A percentile compares a stretch with the other conserved stretches of the same genome.
Evolutionary conservation across 2,329 filamentous ascomycete species (phyloP).

Genomic region (Zopfia rhizophila): DNA sequence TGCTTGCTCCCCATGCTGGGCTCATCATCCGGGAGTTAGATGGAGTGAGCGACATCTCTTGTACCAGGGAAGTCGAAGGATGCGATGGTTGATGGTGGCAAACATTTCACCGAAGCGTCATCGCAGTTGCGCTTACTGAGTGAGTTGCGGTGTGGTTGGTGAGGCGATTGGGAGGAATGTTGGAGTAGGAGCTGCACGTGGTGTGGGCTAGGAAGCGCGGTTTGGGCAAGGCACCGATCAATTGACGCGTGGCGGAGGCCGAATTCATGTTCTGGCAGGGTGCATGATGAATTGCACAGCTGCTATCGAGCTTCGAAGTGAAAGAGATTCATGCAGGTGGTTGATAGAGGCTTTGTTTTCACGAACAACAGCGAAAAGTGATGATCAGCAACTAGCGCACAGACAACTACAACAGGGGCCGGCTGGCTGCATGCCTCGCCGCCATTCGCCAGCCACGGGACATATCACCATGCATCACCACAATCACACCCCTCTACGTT

Average conservation of each 20-base stretch:
- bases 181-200: background rate
- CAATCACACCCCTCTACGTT: slow-evolving; percentile 21
- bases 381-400: slow-evolving; percentile 28
- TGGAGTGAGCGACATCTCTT: slow-evolving; percentile 53
- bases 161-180: slow-evolving; percentile 23
- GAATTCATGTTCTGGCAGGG: background rate
- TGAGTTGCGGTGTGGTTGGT: slow-evolving; percentile 17
- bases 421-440: slow-evolving; percentile 15
- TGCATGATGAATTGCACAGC: slow-evolving; percentile 5
- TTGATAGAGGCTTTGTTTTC: slow-evolving; percentile 3
- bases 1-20: slow-evolving; percentile 46
- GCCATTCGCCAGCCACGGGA: slow-evolving; percentile 9
- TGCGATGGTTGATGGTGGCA: slow-evolving; percentile 10
- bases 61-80: slow-evolving; percentile 20
- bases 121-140: slow-evolving; percentile 29
- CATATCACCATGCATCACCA: slow-evolving; percentile 24
- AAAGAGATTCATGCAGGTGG: slow-evolving; percentile 7
- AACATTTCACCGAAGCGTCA: slow-evolving; percentile 29
- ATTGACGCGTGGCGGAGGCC: slow-evolving; percentile 6
- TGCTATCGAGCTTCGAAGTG: slow-evolving; percentile 3
- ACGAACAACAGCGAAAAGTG: slow-evolving; percentile 18
- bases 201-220: background rate
- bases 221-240: slow-evolving; percentile 1
- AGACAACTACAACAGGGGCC: no score
- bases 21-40: slow-evolving; percentile 55